Evolutionary conservation across 1,139 yeast species (phyloP).

Genomic region (Taiozyma onychis): DNA sequence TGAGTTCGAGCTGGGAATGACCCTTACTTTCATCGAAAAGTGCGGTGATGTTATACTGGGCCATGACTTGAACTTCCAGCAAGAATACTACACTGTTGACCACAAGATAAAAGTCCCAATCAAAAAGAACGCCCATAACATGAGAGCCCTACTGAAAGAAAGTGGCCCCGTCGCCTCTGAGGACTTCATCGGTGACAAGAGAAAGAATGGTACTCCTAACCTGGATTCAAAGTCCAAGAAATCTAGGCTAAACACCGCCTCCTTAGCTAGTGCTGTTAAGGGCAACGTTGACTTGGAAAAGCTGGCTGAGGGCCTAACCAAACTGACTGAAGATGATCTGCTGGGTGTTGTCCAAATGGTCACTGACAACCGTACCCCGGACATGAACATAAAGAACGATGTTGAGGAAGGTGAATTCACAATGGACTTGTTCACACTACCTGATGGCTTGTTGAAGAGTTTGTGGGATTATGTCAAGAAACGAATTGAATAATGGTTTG

Average conservation of each 20-base stretch:
- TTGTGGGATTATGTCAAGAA: constrained; percentile 92
- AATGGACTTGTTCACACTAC: constrained; percentile 90
- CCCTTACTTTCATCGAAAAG: constrained; percentile 73
- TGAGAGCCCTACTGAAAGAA: constrained; percentile 69
- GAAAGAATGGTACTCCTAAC: constrained; percentile 33
- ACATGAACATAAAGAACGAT: constrained; percentile 94
- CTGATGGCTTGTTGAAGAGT: constrained; percentile 86
- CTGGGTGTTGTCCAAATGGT: constrained; percentile 97
- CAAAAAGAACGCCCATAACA: constrained; percentile 51
- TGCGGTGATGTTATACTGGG: constrained; percentile 82
- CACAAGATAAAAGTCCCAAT: constrained; percentile 74
- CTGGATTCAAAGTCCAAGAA: constrained; percentile 45
- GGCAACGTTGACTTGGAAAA: constrained; percentile 83
- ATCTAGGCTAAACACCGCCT: constrained; percentile 37
- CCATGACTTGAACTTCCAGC: constrained; percentile 84
- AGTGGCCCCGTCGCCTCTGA: constrained; percentile 68
- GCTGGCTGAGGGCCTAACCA: constrained; percentile 84
- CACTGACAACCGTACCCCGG: constrained; percentile 90
- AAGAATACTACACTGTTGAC: constrained; percentile 72
- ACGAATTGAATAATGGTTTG: constrained; percentile 18
- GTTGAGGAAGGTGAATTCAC: constrained; percentile 97
- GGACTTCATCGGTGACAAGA: constrained; percentile 30
- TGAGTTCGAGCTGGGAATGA: constrained; percentile 85
- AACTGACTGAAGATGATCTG: constrained; percentile 86
- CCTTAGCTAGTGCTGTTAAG: constrained; percentile 39